phyloP scores from a whole-genome alignment of 2,329 filamentous ascomycete genomes.

The Colletotrichum simmondsii region DNA sequence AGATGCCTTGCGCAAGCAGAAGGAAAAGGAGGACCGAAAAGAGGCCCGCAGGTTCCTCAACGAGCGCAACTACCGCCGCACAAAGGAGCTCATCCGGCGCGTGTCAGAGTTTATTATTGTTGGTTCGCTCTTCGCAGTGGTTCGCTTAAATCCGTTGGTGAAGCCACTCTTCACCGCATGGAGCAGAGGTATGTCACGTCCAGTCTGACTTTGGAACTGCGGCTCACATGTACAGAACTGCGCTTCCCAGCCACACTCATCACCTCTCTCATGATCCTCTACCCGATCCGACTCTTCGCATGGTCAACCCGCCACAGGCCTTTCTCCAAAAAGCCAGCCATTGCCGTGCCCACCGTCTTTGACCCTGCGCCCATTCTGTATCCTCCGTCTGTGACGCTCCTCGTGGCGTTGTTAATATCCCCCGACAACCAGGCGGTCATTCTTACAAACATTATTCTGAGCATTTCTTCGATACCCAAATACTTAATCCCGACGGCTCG shows the following conservation, averaged over 20 bases:
- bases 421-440: slow-evolving; percentile 70
- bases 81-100: slow-evolving; percentile 63
- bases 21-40: slow-evolving; percentile 17
- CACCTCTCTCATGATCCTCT: slow-evolving; percentile 57
- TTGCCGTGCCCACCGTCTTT: slow-evolving; percentile 78
- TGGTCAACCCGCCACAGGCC: slow-evolving; percentile 57
- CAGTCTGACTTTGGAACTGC: not conserved
- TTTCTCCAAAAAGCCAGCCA: slow-evolving; percentile 50
- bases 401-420: slow-evolving; percentile 81
- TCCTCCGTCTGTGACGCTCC: slow-evolving; percentile 78
- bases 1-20: slow-evolving; percentile 25
- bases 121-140: slow-evolving; percentile 57
- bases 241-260: slow-evolving; percentile 49
- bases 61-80: slow-evolving; percentile 50
- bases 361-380: slow-evolving; percentile 94
- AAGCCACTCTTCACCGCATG: slow-evolving; percentile 57
- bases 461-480: slow-evolving; percentile 80
- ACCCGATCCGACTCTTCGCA: slow-evolving; percentile 68
- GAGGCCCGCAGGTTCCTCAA: slow-evolving; percentile 33
- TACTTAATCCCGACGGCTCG: slow-evolving; percentile 75
- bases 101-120: slow-evolving; percentile 64
- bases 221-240: slow-evolving; percentile 53
- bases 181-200: slow-evolving; percentile 56
- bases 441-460: slow-evolving; percentile 84
- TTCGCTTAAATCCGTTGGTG: slow-evolving; percentile 59